Conservation (phyloP, 1,284 basidiomycete genomes). For the Rhodotorula sp. region DNA sequence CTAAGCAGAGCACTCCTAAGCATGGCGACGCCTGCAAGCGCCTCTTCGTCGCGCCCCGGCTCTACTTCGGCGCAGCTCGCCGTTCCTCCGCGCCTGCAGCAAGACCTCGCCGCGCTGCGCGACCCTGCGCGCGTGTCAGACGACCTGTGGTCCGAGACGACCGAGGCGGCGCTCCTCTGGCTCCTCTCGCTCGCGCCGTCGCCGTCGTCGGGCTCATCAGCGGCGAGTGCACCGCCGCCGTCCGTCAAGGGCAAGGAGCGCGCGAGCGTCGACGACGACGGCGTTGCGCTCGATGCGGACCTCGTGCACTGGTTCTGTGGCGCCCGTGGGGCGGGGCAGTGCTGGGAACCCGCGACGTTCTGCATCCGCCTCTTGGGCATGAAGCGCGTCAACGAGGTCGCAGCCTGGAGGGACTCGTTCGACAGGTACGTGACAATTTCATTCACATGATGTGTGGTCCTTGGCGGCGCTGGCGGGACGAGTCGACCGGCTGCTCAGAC, state of each 20-base stretch:
- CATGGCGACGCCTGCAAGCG: not conserved
- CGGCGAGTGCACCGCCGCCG: too few relatives aligned
- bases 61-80: not conserved
- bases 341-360: slow-evolving; percentile 36
- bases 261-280: slow-evolving; percentile 12
- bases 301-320: slow-evolving; percentile 42
- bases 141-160: slow-evolving; percentile 32
- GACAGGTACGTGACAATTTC: slow-evolving; percentile 20
- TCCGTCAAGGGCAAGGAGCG: slow-evolving; percentile 18
- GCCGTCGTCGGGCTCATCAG: not conserved
- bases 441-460: not conserved
- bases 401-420: slow-evolving; percentile 30
- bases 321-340: slow-evolving; percentile 26
- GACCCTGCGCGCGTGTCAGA: slow-evolving; percentile 24
- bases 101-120: slow-evolving; percentile 20
- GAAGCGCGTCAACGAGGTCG: slow-evolving; percentile 34
- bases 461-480: not conserved
- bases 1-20: too few relatives aligned
- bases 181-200: slow-evolving; percentile 25
- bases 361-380: slow-evolving; percentile 32
- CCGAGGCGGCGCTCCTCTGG: slow-evolving; percentile 34
- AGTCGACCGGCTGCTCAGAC: too few relatives aligned
- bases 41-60: not conserved
- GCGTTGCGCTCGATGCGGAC: slow-evolving; percentile 3
- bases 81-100: slow-evolving; percentile 4